Base-by-base conservation (phyloP, 345 rosid species). In the Ceriops tagal region DNA sequence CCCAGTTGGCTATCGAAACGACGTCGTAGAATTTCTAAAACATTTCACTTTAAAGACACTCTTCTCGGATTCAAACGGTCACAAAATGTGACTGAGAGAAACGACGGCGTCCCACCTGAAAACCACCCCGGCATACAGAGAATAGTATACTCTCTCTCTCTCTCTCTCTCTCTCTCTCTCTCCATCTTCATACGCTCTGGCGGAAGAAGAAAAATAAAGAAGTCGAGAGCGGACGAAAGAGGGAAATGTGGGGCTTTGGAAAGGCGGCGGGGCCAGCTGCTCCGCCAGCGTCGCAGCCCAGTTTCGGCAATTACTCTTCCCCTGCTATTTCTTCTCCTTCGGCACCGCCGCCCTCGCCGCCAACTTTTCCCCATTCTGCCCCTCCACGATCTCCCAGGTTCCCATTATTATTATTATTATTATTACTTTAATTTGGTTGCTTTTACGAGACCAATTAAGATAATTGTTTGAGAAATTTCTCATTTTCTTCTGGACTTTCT, bases 231-330 rank as follows among this genome's bases (percentile, higher is more conserved):
- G 61, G 61, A 62, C 62, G 34, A 53, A 61, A 11, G 53, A 9
- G 21, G 43, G 30, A 32, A 66, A 83, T 81, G 89, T 28, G 74
- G 10, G 84, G 85, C 24, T 88, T 88, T 63, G 83, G 87, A 58
- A 83, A 58, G 71, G 31, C 72, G 0, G 78, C 87, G 7, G 90
- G 89, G 8, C 93, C 93, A 6, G 21, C 76, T 1, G 72, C 20
- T 35, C 69, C 73, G 4, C 39, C 76, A 18, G 58, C 62, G 24
- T 53, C 75, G 8, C 26, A 70, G 3, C 75, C 70, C 53, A 72
- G 46, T 1, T 76, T 84, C 34, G 83, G 83, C 32, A 67, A 69
- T 37, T 61, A 34, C 51, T 37, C 75, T 71, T 81, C 73, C 28
- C 83, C 79, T 62, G 35, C 78, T 51, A 37, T 79, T 19, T 57